A percentile compares a stretch with the other conserved stretches of the same genome.
Evolutionary conservation across 306 rosid genomes (phyloP).

Genomic region (Lathyrus aphaca): DNA sequence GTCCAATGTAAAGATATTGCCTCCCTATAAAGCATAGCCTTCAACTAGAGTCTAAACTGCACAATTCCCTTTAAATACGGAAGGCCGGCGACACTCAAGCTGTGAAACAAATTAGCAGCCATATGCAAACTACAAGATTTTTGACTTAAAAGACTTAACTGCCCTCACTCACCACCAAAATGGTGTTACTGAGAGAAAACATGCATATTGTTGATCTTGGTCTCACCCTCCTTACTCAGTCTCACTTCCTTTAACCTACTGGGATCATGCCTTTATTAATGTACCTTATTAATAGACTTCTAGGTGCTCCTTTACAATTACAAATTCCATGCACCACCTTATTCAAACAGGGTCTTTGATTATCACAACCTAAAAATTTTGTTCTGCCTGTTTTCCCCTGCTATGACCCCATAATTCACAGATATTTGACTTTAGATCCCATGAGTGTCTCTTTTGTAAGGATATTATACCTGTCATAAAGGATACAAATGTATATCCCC

Average conservation of each 20-base stretch:
- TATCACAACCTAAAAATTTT: too few species aligned
- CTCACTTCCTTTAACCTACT: too few species aligned
- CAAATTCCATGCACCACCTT: not conserved
- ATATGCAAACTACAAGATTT: constrained; percentile 32
- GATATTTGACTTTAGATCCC: not conserved
- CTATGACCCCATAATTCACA: not conserved
- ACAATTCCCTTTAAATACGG: constrained; percentile 6
- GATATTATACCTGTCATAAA: not conserved
- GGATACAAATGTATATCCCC: not conserved
- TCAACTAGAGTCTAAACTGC: constrained; percentile 32
- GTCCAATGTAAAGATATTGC: constrained; percentile 8
- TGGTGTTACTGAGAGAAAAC: too few species aligned
- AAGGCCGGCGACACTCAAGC: not conserved
- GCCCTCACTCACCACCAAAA: too few species aligned
- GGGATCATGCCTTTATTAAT: not conserved
- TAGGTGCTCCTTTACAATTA: not conserved
- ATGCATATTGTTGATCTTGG: too few species aligned
- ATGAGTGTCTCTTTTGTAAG: not conserved
- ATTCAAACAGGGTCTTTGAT: not conserved
- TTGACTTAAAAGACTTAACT: too few species aligned
- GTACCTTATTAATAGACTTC: not conserved
- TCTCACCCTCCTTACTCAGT: too few species aligned
- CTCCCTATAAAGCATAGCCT: constrained; percentile 17
- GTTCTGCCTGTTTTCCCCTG: not conserved
- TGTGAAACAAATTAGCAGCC: constrained; percentile 31